phyloP scores from a whole-genome alignment of 208 protist species.

The Angomonas ambiguus region DNA sequence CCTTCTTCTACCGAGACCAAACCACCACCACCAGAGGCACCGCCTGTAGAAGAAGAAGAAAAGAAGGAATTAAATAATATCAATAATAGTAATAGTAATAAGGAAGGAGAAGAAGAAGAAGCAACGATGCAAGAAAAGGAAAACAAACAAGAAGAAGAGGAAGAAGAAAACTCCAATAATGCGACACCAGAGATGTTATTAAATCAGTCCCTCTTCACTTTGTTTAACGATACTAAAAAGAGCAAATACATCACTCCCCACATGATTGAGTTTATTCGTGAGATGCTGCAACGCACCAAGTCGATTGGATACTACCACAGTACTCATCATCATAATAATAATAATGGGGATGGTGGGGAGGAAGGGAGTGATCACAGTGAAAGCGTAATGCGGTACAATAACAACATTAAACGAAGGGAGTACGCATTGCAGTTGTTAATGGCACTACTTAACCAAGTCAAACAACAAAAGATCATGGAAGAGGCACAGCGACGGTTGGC shows the following conservation, averaged over 20 bases:
- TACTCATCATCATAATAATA: constrained; percentile 10
- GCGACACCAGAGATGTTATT: constrained; percentile 30
- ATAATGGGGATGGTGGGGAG: no score
- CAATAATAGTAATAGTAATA: not conserved
- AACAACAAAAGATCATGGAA: constrained; percentile 45
- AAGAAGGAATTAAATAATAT: not conserved
- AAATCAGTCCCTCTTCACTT: constrained; percentile 30
- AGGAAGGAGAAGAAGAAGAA: constrained; percentile 1
- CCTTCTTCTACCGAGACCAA: no score
- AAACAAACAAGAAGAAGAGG: constrained; percentile 11
- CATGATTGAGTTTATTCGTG: constrained; percentile 47
- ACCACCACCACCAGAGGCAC: no score
- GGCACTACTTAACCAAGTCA: constrained; percentile 49
- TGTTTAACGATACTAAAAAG: constrained; percentile 21
- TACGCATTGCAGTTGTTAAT: constrained; percentile 66
- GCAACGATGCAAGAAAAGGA: constrained; percentile 6
- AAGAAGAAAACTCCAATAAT: constrained; percentile 5
- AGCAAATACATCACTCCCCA: constrained; percentile 28
- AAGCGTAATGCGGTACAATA: constrained; percentile 14
- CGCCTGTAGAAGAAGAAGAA: not conserved
- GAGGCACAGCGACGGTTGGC: constrained; percentile 11
- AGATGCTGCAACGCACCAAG: constrained; percentile 51
- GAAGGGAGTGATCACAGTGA: not conserved
- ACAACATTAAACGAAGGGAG: constrained; percentile 41
- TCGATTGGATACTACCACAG: constrained; percentile 19